Percentiles rank a stretch among this genome's conserved stretches.
Conservation (phyloP, 129 eudicot species). For the Flaveria trinervia region DNA sequence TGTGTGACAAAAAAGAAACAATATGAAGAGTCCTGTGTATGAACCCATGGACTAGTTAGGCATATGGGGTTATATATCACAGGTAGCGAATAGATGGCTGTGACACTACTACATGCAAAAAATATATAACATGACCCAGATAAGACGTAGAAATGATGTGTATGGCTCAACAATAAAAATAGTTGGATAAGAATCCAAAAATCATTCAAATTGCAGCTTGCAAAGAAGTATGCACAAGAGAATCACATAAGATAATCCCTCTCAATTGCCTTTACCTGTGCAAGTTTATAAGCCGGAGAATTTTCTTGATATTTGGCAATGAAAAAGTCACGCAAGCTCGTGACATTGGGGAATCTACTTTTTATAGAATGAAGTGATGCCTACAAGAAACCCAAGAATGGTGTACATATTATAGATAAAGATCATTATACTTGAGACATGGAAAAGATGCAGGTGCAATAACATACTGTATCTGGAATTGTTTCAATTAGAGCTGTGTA, state of each 20-base stretch:
- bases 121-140: neutral
- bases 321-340: slow-evolving; percentile 87
- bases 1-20: too few species aligned
- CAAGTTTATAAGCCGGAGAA: slow-evolving; percentile 90
- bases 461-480: slow-evolving; percentile 90
- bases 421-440: neutral
- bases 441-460: slow-evolving; percentile 3
- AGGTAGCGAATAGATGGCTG: too few species aligned
- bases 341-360: slow-evolving; percentile 80
- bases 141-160: slow-evolving; percentile 18
- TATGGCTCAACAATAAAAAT: slow-evolving; percentile 2
- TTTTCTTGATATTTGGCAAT: slow-evolving; percentile 93
- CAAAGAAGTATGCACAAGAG: slow-evolving; percentile 3
- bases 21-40: too few species aligned
- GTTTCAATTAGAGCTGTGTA: slow-evolving; percentile 99
- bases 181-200: slow-evolving; percentile 9
- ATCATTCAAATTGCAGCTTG: neutral
- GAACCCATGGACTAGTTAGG: too few species aligned
- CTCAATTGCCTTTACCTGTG: slow-evolving; percentile 69
- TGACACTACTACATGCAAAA: neutral
- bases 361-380: slow-evolving; percentile 97
- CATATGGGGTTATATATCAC: too few species aligned
- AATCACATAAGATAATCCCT: slow-evolving; percentile 24
- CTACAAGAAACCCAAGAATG: slow-evolving; percentile 38
- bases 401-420: slow-evolving; percentile 9